Evolutionary conservation across 805 yeast species (phyloP), one percentile per base, ranked within the genome.

Genomic region (Metschnikowia noctiluminum): DNA sequence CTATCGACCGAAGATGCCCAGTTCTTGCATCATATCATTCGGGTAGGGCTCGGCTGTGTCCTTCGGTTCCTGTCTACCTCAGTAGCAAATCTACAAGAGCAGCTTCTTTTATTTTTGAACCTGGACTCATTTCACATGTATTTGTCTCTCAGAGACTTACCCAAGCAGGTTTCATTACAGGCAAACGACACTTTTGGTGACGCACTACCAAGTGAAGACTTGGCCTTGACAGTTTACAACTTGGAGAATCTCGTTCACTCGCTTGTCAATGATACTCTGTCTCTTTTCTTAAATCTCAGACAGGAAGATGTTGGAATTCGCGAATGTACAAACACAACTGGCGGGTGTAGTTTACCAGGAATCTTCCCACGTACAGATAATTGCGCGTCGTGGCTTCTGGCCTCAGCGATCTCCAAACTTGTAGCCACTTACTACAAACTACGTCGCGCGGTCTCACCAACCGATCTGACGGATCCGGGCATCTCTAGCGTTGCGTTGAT

Each of bases 61-160:
- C 49, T 71, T 2, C 60, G 57, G 27, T 60, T 77, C n/a, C 62
- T 69, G 15, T 57, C 67, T 10, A 65, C 82, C 1, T 71, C 74
- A 9, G 73, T 71, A 55, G 76, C 70, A 1, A 58, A 67, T 0
- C 51, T 81, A 3, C 72, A 68, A 41, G 65, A 65, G 12, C 82
- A 81, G 55, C 42, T 54, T 21, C 42, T 51, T 37, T 11, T 43
- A 8, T 80, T 83, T 51, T 57, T 75, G 9, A 71, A 80, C 41
- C 46, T 80, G n/a, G 63, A 74, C 1, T 59, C 64, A 7, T 51
- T 62, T 1, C 65, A 77, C 16, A 71, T 72, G 7, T 71, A 71
- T 46, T 55, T 81, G 2, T 53, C 59, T 35, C 42, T 67, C 12
- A 48, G 45, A 1, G 39, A 52, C 2, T 46, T 68, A 0, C 71